These are phyloP conservation scores for Xylaria sp. DNA, from an alignment of 2,329 filamentous ascomycete species.

Conservation along the genomic window DNA sequence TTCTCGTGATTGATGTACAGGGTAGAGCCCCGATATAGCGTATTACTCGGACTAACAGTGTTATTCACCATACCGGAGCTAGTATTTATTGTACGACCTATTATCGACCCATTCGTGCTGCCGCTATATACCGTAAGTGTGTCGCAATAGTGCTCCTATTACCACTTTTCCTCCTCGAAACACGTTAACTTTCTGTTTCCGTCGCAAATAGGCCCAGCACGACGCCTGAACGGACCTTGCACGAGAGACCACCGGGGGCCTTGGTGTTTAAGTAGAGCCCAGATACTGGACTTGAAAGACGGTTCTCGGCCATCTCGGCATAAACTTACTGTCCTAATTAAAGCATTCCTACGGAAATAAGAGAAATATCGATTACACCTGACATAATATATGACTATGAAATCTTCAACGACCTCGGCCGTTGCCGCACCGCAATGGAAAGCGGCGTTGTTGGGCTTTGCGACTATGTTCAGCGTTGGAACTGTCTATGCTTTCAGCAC, in stretches of 20 bases:
- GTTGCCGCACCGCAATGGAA: slow-evolving; percentile 1
- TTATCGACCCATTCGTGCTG: too few relatives aligned
- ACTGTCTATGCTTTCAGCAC: slow-evolving; percentile 8
- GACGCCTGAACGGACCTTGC: too few relatives aligned
- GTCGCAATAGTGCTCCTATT: too few relatives aligned
- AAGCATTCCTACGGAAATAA: too few relatives aligned
- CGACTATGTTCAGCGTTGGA: slow-evolving; percentile 2
- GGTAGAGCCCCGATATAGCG: not conserved
- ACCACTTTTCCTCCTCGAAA: too few relatives aligned
- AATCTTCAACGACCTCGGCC: not conserved
- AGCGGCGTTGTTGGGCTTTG: slow-evolving; percentile 1
- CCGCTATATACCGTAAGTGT: too few relatives aligned
- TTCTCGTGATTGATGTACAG: not conserved
- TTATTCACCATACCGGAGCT: too few relatives aligned
- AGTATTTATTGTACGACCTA: too few relatives aligned
- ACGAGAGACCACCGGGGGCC: too few relatives aligned
- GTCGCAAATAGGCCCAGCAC: too few relatives aligned
- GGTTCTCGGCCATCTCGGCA: not conserved
- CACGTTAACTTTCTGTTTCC: too few relatives aligned
- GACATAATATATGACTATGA: not conserved
- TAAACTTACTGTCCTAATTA: not conserved
- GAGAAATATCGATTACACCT: not conserved
- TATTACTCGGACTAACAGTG: too few relatives aligned
- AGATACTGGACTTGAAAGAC: not conserved
- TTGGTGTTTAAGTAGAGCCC: not conserved